Percentiles rank a stretch among this genome's conserved stretches.
phyloP scores from a whole-genome alignment of 257 asterid genomes.

The Solanum phureja region DNA sequence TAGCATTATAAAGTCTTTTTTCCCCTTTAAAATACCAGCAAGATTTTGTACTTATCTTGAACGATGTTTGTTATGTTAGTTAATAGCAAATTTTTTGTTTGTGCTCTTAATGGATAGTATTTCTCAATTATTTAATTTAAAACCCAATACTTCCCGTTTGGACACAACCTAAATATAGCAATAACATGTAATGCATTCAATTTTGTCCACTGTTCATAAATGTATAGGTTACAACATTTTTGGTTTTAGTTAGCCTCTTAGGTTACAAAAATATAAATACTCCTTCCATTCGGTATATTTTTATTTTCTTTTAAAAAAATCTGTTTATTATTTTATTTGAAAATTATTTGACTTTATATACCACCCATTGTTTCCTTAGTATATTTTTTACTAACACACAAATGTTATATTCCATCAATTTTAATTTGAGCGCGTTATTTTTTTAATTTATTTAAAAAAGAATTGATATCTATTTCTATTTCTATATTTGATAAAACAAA shows the following conservation, averaged over 20 bases:
- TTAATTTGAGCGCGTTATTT: no score
- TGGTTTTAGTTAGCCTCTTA: not conserved
- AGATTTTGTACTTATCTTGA: not conserved
- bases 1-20: not conserved
- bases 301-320: not conserved
- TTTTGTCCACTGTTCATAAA: not conserved
- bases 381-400: not conserved
- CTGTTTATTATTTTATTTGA: not conserved
- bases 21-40: not conserved
- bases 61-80: not conserved
- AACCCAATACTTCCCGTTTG: not conserved
- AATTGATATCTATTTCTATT: no score
- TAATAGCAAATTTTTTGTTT: not conserved
- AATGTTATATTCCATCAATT: not conserved
- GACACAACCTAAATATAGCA: not conserved
- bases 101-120: not conserved
- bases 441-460: no score
- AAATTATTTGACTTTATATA: not conserved
- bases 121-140: not conserved
- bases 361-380: not conserved
- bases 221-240: not conserved
- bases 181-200: not conserved
- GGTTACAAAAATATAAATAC: not conserved
- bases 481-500: no score
- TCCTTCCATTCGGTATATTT: not conserved